Conservation (phyloP, 2,329 filamentous ascomycete species). For the Monilinia fructicola region DNA sequence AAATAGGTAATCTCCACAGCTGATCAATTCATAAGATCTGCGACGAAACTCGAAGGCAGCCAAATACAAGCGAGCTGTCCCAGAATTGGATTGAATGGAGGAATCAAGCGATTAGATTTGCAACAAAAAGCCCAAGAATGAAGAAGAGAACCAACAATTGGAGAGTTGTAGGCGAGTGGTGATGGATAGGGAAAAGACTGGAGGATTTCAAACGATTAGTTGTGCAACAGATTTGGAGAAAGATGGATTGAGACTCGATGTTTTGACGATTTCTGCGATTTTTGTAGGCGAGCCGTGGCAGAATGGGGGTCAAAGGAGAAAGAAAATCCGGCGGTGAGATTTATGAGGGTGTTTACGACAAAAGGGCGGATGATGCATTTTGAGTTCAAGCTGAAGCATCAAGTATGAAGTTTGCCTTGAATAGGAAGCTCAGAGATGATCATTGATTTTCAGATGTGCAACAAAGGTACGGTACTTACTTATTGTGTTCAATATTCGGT, state of each 20-base stretch:
- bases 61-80: constrained; percentile 3
- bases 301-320: background rate
- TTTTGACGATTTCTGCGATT: background rate
- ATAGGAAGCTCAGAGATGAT: background rate
- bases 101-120: constrained; percentile 16
- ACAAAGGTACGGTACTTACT: background rate
- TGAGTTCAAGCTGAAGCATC: background rate
- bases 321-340: background rate
- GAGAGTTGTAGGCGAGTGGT: background rate
- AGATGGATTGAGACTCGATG: background rate
- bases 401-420: background rate
- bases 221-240: background rate
- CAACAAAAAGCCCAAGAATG: constrained; percentile 1
- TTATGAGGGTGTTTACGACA: background rate
- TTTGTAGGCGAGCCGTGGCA: background rate
- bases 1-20: constrained; percentile 15
- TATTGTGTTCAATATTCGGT: background rate
- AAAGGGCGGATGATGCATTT: background rate
- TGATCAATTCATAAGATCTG: constrained; percentile 12
- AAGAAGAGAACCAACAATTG: background rate
- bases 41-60: constrained; percentile 6
- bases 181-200: background rate
- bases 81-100: constrained; percentile 5
- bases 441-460: background rate
- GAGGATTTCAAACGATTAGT: background rate